Percentiles rank a stretch among this genome's conserved stretches.
Conservation (phyloP, 2,329 filamentous ascomycete species). For the Magnaporthiopsis poae region DNA sequence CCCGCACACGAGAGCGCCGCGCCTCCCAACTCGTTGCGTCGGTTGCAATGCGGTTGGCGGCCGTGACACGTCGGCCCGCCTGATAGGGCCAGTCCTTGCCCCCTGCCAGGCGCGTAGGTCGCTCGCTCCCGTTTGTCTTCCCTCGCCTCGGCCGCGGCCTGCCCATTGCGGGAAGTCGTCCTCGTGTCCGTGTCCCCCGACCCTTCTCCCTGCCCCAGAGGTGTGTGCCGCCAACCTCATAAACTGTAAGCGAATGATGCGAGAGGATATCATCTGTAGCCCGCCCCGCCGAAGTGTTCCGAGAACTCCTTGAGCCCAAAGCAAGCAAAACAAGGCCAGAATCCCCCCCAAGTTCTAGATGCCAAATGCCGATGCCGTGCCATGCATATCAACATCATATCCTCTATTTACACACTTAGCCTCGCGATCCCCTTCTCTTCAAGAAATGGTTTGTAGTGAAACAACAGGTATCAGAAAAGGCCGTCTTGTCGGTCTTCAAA, state of each 20-base stretch:
- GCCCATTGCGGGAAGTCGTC: not conserved
- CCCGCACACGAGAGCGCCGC: not conserved
- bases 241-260: conserved; percentile 35
- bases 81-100: conserved; percentile 2
- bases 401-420: conserved; percentile 36
- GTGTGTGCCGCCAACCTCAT: not conserved
- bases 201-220: conserved; percentile 9
- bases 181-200: conserved; percentile 8
- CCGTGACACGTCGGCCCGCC: not conserved
- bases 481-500: conserved; percentile 13
- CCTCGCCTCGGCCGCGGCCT: conserved; percentile 1
- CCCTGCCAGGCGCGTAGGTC: not conserved
- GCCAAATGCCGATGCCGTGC: conserved; percentile 38
- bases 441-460: conserved; percentile 8
- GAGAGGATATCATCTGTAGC: conserved; percentile 26
- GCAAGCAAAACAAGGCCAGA: conserved; percentile 15
- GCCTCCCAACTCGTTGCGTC: conserved; percentile 1
- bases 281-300: conserved; percentile 30
- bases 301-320: conserved; percentile 35
- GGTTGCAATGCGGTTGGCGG: not conserved
- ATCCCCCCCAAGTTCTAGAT: conserved; percentile 31
- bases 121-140: not conserved
- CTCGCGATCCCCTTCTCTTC: conserved; percentile 23
- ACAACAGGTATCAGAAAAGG: conserved; percentile 12
- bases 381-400: conserved; percentile 40